Evolutionary conservation across 192 early-diverging fungal species (phyloP), one percentile per base, ranked within the genome.

Genomic region (Allomyces arbusculus): DNA sequence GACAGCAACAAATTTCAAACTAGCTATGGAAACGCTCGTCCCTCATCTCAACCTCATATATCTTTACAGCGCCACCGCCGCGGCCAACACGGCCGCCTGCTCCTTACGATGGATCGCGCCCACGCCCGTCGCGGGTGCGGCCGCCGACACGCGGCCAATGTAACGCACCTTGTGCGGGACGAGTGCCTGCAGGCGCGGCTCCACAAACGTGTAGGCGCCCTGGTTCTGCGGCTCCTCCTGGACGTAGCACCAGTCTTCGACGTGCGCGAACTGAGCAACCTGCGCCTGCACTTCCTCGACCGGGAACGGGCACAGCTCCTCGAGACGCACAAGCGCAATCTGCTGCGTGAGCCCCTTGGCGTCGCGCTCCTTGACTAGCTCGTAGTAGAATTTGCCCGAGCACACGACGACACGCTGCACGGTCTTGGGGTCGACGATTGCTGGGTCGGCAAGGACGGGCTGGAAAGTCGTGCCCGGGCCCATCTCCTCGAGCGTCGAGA

Each of bases 171-270:
- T 40, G 26, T 67, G 62, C 45, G 91, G 88, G 24, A 95, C 64
- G 26, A 94, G 63, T 44, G 87, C 84, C 67, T 80, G 77, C 65
- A 97, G 73, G 61, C 95, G 79, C 24, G 91, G 95, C 68, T 80
- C 86, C 67, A 94, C 83, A 80, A 90, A 97, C 1, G 86, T 75
- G 71, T 87, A 95, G 16, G 84, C 85, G 22, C 95, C 95, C 50
- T 87, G 83, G 67, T 97, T 97, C 77, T 95, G 87, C 28, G 91
- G 92, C 69, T 97, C 95, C 71, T 97, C 95, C 70, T 89, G 88
- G 69, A 83, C 87, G 85, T 86, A 90, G 8, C 83, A 72, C 70
- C 84, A 88, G 62, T 87, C 82, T 44, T 76, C 69, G 12, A 84
- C 85, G n/a, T 80, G 76, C 16, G 69, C 68, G 73, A 82, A 93